phyloP scores from a whole-genome alignment of 1,139 yeast genomes.

The Pichia kudriavzevii region DNA sequence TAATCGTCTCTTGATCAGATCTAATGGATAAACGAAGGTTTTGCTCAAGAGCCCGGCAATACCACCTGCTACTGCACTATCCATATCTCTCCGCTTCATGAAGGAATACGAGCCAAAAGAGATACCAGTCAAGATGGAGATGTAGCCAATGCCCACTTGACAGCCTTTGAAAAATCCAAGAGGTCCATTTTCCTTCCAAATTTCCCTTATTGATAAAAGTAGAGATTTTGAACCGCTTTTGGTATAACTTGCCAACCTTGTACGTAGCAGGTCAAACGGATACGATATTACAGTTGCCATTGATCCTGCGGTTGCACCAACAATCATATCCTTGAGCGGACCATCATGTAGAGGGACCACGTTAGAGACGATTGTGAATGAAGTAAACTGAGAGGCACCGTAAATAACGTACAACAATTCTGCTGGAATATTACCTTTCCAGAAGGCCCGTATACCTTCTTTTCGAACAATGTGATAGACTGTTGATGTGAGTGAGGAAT shows the following conservation, averaged over 20 bases:
- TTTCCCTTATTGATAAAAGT: slow-evolving; percentile 34
- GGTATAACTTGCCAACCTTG: slow-evolving; percentile 65
- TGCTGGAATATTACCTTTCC: slow-evolving; percentile 97
- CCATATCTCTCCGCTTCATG: slow-evolving; percentile 7
- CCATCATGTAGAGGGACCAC: slow-evolving; percentile 21
- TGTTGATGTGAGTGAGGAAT: slow-evolving; percentile 31
- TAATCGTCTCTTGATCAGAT: slow-evolving; percentile 68
- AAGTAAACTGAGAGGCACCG: slow-evolving; percentile 78
- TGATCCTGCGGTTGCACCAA: slow-evolving; percentile 76
- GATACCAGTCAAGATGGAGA: slow-evolving; percentile 26
- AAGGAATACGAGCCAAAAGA: slow-evolving; percentile 27
- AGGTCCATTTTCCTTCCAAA: slow-evolving; percentile 44
- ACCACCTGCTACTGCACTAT: slow-evolving; percentile 56
- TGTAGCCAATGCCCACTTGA: slow-evolving; percentile 41
- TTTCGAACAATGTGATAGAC: slow-evolving; percentile 32
- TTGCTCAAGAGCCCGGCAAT: slow-evolving; percentile 73
- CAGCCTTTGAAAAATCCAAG: slow-evolving; percentile 74
- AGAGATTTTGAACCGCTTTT: slow-evolving; percentile 40
- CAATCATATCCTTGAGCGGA: slow-evolving; percentile 25
- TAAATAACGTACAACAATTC: slow-evolving; percentile 75
- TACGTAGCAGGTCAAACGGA: slow-evolving; percentile 82
- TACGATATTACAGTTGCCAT: slow-evolving; percentile 68
- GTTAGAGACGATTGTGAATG: slow-evolving; percentile 44
- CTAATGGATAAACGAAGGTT: slow-evolving; percentile 74
- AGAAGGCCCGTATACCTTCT: slow-evolving; percentile 60